These are phyloP conservation scores for Euphorbia lathyris DNA, from an alignment of 345 rosid genomes.

Conservation along the genomic window DNA sequence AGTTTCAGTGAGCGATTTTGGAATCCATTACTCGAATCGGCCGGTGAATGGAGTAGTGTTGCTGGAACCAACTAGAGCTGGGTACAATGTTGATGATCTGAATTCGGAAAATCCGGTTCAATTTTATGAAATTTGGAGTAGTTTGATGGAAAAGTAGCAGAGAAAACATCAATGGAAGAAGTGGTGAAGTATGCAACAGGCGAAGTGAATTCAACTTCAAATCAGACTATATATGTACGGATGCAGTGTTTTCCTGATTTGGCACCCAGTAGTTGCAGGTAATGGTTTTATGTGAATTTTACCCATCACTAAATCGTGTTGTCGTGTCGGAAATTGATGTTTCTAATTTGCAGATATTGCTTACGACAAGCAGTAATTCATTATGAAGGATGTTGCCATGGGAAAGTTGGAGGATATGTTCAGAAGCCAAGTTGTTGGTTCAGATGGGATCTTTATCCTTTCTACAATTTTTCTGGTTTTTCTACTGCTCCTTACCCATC, in stretches of 20 bases:
- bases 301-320: too few relatives aligned
- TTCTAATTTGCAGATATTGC: too few relatives aligned
- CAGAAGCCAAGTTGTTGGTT: too few relatives aligned
- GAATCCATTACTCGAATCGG: slow-evolving; percentile 13
- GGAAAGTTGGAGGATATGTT: too few relatives aligned
- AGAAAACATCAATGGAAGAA: slow-evolving; percentile 25
- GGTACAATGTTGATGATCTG: neutral
- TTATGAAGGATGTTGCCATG: too few relatives aligned
- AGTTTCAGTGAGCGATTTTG: neutral
- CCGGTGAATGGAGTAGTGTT: neutral
- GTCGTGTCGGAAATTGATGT: too few relatives aligned
- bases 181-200: slow-evolving; percentile 38
- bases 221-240: neutral
- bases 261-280: neutral
- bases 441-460: too few relatives aligned
- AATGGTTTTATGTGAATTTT: too few relatives aligned
- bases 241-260: neutral
- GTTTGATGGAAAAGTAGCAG: slow-evolving; percentile 20
- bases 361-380: too few relatives aligned
- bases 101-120: neutral
- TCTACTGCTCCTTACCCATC: too few relatives aligned
- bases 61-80: neutral
- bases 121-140: slow-evolving; percentile 26
- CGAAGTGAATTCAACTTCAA: neutral
- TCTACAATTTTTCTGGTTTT: too few relatives aligned